Conservation (phyloP, 345 rosid species). For the Moringa oleifera region DNA sequence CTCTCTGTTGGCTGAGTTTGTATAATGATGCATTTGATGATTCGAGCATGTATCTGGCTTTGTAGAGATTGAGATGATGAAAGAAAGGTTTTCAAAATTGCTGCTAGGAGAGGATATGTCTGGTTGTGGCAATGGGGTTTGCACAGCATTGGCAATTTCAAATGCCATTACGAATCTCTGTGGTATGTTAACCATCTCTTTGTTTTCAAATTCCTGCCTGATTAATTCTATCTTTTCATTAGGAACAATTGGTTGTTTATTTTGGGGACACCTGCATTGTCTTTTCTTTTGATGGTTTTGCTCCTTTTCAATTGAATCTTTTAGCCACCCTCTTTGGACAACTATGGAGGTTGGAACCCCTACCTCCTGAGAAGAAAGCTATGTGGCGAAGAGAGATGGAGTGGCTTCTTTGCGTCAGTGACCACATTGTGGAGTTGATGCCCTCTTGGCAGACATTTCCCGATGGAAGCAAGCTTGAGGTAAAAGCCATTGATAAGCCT, state of each 20-base stretch:
- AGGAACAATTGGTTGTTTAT: not conserved
- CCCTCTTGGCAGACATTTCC: constrained; percentile 98
- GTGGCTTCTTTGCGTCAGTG: constrained; percentile 89
- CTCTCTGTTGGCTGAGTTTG: constrained; percentile 6
- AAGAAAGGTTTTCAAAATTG: constrained; percentile 90
- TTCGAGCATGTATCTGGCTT: constrained; percentile 11
- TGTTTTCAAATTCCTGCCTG: not conserved
- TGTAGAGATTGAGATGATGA: constrained; percentile 91
- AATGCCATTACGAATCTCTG: constrained; percentile 97
- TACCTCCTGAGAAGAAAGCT: constrained; percentile 71
- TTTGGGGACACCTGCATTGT: constrained; percentile 5
- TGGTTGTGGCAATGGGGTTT: constrained; percentile 96
- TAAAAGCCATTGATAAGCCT: constrained; percentile 9
- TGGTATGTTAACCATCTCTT: constrained; percentile 38
- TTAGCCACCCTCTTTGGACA: constrained; percentile 92
- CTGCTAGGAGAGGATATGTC: constrained; percentile 99
- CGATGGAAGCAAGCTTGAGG: constrained; percentile 97
- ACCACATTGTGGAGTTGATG: constrained; percentile 90
- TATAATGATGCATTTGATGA: constrained; percentile 11
- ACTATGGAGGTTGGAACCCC: constrained; percentile 92
- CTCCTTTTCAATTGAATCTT: constrained; percentile 6
- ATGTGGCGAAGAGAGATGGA: constrained; percentile 99
- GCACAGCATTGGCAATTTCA: constrained; percentile 87
- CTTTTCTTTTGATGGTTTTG: constrained; percentile 9
- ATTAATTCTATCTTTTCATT: not conserved